These are phyloP conservation scores for Diaporthe sp. DNA, from an alignment of 2,329 filamentous ascomycete genomes.

Conservation along the genomic window DNA sequence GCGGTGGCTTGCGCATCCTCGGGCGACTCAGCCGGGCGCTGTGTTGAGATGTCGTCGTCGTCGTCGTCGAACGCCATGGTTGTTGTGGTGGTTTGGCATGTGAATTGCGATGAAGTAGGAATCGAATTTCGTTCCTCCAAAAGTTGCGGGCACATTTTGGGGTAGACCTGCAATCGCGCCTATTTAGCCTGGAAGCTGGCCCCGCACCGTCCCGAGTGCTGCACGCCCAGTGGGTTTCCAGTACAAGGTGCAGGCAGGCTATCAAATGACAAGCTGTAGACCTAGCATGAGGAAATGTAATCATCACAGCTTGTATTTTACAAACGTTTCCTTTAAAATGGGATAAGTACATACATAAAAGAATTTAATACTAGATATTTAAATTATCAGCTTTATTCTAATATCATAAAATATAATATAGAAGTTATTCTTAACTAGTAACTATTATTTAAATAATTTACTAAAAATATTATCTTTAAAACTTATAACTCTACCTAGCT, in stretches of 20 bases:
- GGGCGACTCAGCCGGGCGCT: conserved; percentile 38
- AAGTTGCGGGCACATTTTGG: not conserved
- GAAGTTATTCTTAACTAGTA: too few species aligned
- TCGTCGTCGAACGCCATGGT: conserved; percentile 45
- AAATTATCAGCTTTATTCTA: too few species aligned
- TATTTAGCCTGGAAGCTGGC: not conserved
- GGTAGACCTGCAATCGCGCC: not conserved
- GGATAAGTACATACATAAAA: too few species aligned
- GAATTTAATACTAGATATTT: too few species aligned
- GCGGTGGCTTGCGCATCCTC: conserved; percentile 47
- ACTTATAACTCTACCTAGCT: too few species aligned
- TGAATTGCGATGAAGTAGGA: not conserved
- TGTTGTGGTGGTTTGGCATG: not conserved
- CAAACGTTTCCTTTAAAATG: too few species aligned
- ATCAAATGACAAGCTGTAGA: too few species aligned
- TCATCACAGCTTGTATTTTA: too few species aligned
- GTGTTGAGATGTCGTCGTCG: conserved; percentile 40
- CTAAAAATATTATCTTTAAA: not conserved
- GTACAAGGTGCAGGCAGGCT: not conserved
- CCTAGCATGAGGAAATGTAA: too few species aligned
- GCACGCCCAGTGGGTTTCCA: not conserved
- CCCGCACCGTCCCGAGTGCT: not conserved
- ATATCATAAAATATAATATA: not conserved
- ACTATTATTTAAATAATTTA: too few species aligned
- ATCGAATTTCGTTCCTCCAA: not conserved